Conservation (phyloP, 2,329 filamentous ascomycete species). For the Fusarium sp. region DNA sequence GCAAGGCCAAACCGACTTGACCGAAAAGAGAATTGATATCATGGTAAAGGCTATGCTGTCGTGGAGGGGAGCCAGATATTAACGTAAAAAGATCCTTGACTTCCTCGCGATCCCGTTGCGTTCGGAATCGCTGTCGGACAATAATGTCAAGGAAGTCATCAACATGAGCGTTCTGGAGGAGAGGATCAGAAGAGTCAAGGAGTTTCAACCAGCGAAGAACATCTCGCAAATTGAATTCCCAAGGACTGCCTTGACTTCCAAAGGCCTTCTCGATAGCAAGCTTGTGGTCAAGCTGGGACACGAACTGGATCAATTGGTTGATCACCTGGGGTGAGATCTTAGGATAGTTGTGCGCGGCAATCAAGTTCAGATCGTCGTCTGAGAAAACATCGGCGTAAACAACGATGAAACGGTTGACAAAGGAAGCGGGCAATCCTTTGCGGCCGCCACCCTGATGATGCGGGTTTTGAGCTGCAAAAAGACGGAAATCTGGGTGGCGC, state of each 20-base stretch:
- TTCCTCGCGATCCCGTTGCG: slow-evolving; percentile 71
- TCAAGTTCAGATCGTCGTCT: slow-evolving; percentile 81
- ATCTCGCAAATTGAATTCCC: slow-evolving; percentile 96
- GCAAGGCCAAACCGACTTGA: slow-evolving; percentile 82
- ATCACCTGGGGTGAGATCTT: slow-evolving; percentile 68
- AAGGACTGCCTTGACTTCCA: slow-evolving; percentile 77
- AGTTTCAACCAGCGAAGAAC: slow-evolving; percentile 88
- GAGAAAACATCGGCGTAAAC: slow-evolving; percentile 95
- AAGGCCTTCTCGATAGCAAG: slow-evolving; percentile 70
- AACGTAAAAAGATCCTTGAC: slow-evolving; percentile 73
- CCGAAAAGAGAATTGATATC: slow-evolving; percentile 72
- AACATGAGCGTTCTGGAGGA: slow-evolving; percentile 69
- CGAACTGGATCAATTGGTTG: slow-evolving; percentile 77
- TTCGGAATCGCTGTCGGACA: slow-evolving; percentile 89
- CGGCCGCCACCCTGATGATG: slow-evolving; percentile 96
- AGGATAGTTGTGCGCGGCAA: slow-evolving; percentile 83
- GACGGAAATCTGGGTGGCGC: slow-evolving; percentile 87
- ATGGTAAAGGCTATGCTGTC: slow-evolving; percentile 74
- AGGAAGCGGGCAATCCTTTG: slow-evolving; percentile 93
- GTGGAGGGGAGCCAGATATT: slow-evolving; percentile 67
- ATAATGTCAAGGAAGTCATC: slow-evolving; percentile 84
- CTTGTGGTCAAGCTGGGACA: slow-evolving; percentile 80
- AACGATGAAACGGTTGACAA: slow-evolving; percentile 97
- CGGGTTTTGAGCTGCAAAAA: slow-evolving; percentile 97
- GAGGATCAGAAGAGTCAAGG: slow-evolving; percentile 59